Evolutionary conservation across 2,329 filamentous ascomycete species (phyloP), one percentile per base, ranked within the genome.

Genomic region (Hortaea sp.): DNA sequence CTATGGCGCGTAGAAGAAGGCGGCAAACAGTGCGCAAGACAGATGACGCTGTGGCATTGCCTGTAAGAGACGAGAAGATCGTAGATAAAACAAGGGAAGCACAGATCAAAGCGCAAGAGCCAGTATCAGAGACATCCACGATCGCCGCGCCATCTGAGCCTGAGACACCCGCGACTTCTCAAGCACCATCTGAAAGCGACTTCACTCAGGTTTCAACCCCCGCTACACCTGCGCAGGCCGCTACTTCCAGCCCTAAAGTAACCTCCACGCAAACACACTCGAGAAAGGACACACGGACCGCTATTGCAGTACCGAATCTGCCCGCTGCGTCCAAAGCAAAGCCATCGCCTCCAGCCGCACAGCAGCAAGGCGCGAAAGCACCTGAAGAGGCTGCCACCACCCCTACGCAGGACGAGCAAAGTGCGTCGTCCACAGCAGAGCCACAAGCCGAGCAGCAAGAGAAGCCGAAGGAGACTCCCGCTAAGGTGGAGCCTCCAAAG

Each of bases 91-190:
- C 54, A 57, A 11, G 59, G 41, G 57, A 57, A 44, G 49, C 52
- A 41, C 30, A 41, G 29, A 27, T 46, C 12, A 29, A 27, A 2
- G 40, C n/a, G 27, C 13, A 43, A 73, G 60, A 70, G 20, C 69
- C 75, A 49, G 57, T 66, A 43, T 71, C 69, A 0, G 68, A 70
- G 45, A 60, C 66, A 6, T 71, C 69, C 2, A 71, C 69, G 9
- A 58, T 68, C 7, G 66, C 70, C 29, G 66, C 64, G 9, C 62
- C 66, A 6, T 72, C 70, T 10, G 69, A 74, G 62, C 57, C 66
- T 5, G 76, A 78, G 51, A 80, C 78, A 1, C 77, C 78, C 7
- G 71, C 73, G 3, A 76, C 76, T 6, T 79, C 77, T 6, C 72
- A 78, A 49, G 72, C 73, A 38, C 75, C 75, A 7, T 81, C 78